Base-by-base conservation (phyloP, 2,329 filamentous ascomycete genomes). In the Clonostachys chloroleuca region DNA sequence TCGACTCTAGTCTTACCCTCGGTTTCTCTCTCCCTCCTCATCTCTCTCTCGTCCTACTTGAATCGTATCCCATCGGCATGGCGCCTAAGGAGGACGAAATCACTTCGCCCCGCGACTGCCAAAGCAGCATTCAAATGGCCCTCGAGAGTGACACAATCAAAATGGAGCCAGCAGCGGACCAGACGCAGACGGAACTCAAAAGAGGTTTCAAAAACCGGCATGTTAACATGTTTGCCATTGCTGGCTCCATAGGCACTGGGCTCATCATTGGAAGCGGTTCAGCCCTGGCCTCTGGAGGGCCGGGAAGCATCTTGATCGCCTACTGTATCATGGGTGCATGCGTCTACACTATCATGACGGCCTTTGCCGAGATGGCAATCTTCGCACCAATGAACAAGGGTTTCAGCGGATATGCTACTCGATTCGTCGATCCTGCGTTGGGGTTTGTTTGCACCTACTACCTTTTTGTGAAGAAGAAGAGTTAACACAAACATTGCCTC, bases 371-470 rank as follows among this genome's bases (percentile, higher is more conserved):
- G 59, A 64, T 84, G 45, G 78, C 80, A 48, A 74, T 83, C 56
- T 74, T 83, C 69, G 84, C 76, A 51, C 80, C 80, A 14, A 73
- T 83, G 57, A 81, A 78, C 56, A 80, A 80, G 60, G 78, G 78
- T 53, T 84, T 84, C 70, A 83, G 81, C 56, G 78, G 76, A 2
- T 62, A 63, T 44, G 73, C 73, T 10, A 62, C 69, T n/a, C 67
- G 72, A n/a, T 75, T 67, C 48, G 71, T 74, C 44, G 71, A 75
- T 47, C 67, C 69, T 34, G 69, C 70, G 2, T 62, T 24, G 83
- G 81, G 64, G 78, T 75, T 30, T 70, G 72, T 47, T 79, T 80
- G 45, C 84, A 84, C 57, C 77, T 84, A 51, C 79, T 81, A 58
- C 80, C 80, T 24, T 77, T 80, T 2, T n/a, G n/a, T n/a, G 82